Conservation (phyloP, 345 rosid species). For the Trapa bicornis region DNA sequence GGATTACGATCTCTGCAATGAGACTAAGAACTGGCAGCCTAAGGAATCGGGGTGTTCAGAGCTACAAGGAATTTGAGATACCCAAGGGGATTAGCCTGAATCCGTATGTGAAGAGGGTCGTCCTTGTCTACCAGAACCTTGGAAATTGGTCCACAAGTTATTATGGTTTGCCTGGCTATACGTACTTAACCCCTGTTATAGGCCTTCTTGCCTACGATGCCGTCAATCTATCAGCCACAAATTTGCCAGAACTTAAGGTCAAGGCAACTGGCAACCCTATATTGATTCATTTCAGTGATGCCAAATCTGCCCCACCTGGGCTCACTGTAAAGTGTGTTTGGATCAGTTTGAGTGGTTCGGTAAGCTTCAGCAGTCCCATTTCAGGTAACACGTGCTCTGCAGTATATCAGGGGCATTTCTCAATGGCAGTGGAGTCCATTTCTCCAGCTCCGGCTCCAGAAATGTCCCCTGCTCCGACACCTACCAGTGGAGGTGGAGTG, state of each 20-base stretch:
- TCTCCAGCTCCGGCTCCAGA: conserved; percentile 35
- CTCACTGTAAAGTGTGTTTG: conserved; percentile 54
- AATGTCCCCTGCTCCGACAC: conserved; percentile 11
- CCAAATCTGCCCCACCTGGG: conserved; percentile 39
- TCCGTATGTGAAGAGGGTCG: conserved; percentile 75
- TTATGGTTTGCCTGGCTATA: conserved; percentile 47
- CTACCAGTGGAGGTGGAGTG: conserved; percentile 7
- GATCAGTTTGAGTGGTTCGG: conserved; percentile 45
- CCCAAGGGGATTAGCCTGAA: conserved; percentile 34
- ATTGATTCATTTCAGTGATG: conserved; percentile 42
- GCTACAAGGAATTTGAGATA: conserved; percentile 50
- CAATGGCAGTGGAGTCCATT: conserved; percentile 55
- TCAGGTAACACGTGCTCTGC: conserved; percentile 48
- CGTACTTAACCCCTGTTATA: conserved; percentile 55
- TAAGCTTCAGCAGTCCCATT: conserved; percentile 41
- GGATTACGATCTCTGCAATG: conserved; percentile 61
- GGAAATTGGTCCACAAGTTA: conserved; percentile 61
- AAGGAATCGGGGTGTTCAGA: conserved; percentile 31
- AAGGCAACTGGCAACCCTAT: conserved; percentile 41
- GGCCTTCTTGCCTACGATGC: conserved; percentile 86
- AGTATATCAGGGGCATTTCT: conserved; percentile 64
- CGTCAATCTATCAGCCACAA: conserved; percentile 42
- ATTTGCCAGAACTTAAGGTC: conserved; percentile 36
- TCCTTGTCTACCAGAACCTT: conserved; percentile 75
- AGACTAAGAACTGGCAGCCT: conserved; percentile 90